Evolutionary conservation across 345 rosid genomes (phyloP).

Genomic region (Diplotaxis tenuifolia): DNA sequence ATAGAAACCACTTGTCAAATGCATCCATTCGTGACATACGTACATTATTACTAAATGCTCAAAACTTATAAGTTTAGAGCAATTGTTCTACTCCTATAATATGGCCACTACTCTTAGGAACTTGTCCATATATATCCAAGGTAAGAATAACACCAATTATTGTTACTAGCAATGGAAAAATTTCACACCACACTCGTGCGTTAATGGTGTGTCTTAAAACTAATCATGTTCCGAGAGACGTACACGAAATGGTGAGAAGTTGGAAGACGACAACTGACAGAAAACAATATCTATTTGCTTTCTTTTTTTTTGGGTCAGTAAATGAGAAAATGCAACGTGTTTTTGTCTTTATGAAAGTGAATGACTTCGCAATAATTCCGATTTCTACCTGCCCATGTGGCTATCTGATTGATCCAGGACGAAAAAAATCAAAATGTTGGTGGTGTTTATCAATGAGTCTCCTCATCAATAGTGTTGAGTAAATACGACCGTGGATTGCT

Average conservation of each 20-base stretch:
- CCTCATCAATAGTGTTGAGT: neutral
- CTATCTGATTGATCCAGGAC: neutral
- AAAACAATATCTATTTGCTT: neutral
- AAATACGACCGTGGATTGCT: neutral
- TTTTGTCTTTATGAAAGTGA: conserved; percentile 8
- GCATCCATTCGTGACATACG: no score
- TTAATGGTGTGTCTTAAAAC: neutral
- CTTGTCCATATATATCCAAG: neutral
- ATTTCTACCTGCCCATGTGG: conserved; percentile 21
- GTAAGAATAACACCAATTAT: conserved; percentile 2
- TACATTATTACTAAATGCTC: neutral
- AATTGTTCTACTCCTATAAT: neutral
- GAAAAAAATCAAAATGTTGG: neutral
- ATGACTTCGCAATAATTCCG: conserved; percentile 15
- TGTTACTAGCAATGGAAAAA: neutral
- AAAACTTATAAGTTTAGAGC: neutral
- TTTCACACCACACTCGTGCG: neutral
- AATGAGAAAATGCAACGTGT: conserved; percentile 31
- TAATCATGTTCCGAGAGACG: conserved; percentile 15
- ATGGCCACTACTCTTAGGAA: neutral
- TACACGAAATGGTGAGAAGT: conserved; percentile 11
- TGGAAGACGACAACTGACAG: neutral
- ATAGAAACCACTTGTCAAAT: no score
- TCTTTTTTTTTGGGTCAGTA: conserved; percentile 7
- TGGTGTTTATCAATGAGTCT: neutral